Base-by-base conservation (phyloP, 192 early-diverging fungal species). In the Phycomyces nitens region DNA sequence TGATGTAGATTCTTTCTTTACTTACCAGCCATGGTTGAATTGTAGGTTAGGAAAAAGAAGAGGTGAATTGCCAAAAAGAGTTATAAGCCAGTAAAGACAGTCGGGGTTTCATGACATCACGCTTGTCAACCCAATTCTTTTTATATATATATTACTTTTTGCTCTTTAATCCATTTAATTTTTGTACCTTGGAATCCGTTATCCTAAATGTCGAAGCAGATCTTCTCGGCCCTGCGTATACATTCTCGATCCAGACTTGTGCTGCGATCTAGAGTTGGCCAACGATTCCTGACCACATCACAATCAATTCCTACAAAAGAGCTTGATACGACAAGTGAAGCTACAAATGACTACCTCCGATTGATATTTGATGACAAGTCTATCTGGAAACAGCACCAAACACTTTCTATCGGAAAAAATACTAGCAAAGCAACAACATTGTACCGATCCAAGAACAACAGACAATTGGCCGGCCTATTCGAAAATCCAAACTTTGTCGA, bases 401-500 rank as follows among this genome's bases (percentile, higher is more conserved):
- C 54, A 44, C 12, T 43, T 14, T 40, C 14, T 6, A 6, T 23
- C n/a, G 52, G 23, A 23, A 0, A 41, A 16, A 14, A 42, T 22
- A 29, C 24, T 8, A 1, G 21, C 0, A 1, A 47, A 34, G 22
- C 12, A 51, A 21, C 8, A 57, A 26, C 4, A 53, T 7, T 34
- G 7, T 34, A 34, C 29, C 2, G 7, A 34, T 34, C 29, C 29
- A 34, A 34, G 29, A 34, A 34, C 9, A 4, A 11, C 21, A 7
- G 20, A 23, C 0, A n/a, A 8, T 58, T n/a, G 16, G 41, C 65
- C 2, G 80, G 80, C 0, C 56, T 82, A 11, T 76, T 82, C 22
- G 69, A 77, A 47, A 73, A 82, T 14, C 71, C 73, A 0, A 68
- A 74, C 40, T 69, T 83, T 40, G 56, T 54, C 10, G 69, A 72